Percentiles rank a stretch among this genome's conserved stretches.
phyloP scores from a whole-genome alignment of 129 eudicot species.

The Helianthus tuberosus region DNA sequence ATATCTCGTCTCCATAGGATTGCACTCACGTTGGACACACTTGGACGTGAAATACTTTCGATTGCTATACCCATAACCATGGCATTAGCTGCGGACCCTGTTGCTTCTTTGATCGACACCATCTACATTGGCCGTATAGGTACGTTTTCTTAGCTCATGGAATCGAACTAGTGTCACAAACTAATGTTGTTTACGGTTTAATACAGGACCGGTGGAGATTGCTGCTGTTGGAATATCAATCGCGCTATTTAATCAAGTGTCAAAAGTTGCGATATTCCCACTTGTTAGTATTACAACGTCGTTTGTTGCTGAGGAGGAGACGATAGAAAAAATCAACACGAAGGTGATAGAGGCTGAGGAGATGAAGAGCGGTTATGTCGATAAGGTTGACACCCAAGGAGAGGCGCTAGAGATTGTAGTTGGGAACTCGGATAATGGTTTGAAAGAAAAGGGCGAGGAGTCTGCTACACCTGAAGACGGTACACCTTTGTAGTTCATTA shows the following conservation, averaged over 20 bases:
- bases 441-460: constrained; percentile 5
- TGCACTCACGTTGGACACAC: constrained; percentile 62
- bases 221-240: constrained; percentile 89
- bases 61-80: constrained; percentile 81
- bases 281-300: constrained; percentile 87
- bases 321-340: constrained; percentile 27
- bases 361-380: neutral
- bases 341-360: constrained; percentile 3
- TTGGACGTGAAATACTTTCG: constrained; percentile 60
- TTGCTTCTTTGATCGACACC: constrained; percentile 82
- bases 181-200: neutral
- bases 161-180: neutral
- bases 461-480: constrained; percentile 24
- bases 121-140: constrained; percentile 77
- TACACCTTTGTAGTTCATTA: neutral
- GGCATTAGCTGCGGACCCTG: constrained; percentile 84
- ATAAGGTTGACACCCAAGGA: constrained; percentile 14
- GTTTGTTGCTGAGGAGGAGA: constrained; percentile 84
- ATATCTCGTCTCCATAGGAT: constrained; percentile 25
- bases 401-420: constrained; percentile 14
- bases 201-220: constrained; percentile 68
- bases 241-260: constrained; percentile 80
- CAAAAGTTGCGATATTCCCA: constrained; percentile 80
- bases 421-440: constrained; percentile 29
- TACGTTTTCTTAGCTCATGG: neutral